These are phyloP conservation scores for Fistulifera solaris DNA, from an alignment of 108 stramenopile species.

Conservation along the genomic window DNA sequence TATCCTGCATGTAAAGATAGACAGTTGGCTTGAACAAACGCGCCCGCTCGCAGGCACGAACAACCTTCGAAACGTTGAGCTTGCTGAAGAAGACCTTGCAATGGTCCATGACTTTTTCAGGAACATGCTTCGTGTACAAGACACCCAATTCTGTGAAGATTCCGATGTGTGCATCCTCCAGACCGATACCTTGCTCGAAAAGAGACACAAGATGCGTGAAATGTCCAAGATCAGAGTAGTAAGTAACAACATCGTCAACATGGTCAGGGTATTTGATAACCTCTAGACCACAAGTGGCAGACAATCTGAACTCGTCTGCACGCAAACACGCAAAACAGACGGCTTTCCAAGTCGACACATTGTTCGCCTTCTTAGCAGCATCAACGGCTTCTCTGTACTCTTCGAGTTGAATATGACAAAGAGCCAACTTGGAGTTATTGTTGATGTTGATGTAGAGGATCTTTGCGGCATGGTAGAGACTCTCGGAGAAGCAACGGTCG, in stretches of 20 bases:
- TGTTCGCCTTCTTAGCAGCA: constrained; percentile 97
- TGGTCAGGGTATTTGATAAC: constrained; percentile 99
- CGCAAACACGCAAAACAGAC: constrained; percentile 95
- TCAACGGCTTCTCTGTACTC: constrained; percentile 98
- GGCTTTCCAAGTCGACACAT: constrained; percentile 98
- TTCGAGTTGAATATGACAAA: constrained; percentile 95
- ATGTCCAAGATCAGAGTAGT: constrained; percentile 96
- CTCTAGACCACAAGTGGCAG: constrained; percentile 93
- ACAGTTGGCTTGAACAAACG: constrained; percentile 94
- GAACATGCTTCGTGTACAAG: constrained; percentile 98
- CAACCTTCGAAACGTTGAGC: constrained; percentile 95
- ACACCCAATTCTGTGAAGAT: constrained; percentile 99
- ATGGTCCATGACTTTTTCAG: constrained; percentile 99
- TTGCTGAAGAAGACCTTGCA: constrained; percentile 98
- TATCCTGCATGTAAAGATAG: constrained; percentile 96
- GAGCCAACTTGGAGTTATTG: constrained; percentile 99
- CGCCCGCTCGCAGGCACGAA: constrained; percentile 97
- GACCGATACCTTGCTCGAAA: constrained; percentile 97
- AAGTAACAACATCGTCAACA: constrained; percentile 95
- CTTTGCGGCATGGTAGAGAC: constrained; percentile 96
- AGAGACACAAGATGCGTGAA: constrained; percentile 93
- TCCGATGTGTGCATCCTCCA: constrained; percentile 97
- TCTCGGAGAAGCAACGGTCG: constrained; percentile 94
- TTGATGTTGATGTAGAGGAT: constrained; percentile 94
- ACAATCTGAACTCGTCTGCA: constrained; percentile 95